Evolutionary conservation across 169 alveolate species (phyloP), one percentile per base, ranked within the genome.

Genomic region (Miamiensis avidus): DNA sequence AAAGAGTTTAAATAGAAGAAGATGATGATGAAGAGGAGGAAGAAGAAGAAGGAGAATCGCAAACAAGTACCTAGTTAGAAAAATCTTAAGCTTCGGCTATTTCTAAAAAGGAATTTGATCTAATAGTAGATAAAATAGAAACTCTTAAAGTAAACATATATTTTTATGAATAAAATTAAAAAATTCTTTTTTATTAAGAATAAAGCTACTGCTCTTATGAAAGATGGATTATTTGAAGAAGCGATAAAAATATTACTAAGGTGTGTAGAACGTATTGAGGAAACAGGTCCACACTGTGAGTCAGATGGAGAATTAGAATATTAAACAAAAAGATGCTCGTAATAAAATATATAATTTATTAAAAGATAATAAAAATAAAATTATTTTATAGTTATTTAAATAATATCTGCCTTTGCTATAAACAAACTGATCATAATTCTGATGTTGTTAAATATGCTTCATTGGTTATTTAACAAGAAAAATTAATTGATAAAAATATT

Each of bases 1-100:
- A 83, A 69, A 92, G 94, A 89, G 94, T 94, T 30, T 89, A 91
- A 78, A 94, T 94, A 31, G 88, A 82, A 34, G 97, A 94, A 78
- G 96, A 91, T 73, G 91, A 86, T 88, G 96, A 91, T 29, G 97
- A 94, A 30, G 97, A 92, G 31, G 93, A 91, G 30, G 93, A 89
- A 82, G 90, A 83, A 65, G 74, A 87, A 82, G 74, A 65, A 30
- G 34, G 82, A 91, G 69, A 0, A 30, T 49, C 87, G 25, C 77
- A 77, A 32, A 31, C 29, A 82, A 32, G n/a, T 1, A n/a, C 74
- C 25, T 83, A 78, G 4, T 20, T 29, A 69, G 89, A 85, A n/a
- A 49, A 64, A 30, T 65, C 15, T 26, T 31, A 82, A 65, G n/a
- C 0, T 26, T 31, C 76, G 64, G 25, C 69, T 74, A 0, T 34